Evolutionary conservation across 2,329 filamentous ascomycete species (phyloP).

Genomic region (Hypoxylon rubiginosum): DNA sequence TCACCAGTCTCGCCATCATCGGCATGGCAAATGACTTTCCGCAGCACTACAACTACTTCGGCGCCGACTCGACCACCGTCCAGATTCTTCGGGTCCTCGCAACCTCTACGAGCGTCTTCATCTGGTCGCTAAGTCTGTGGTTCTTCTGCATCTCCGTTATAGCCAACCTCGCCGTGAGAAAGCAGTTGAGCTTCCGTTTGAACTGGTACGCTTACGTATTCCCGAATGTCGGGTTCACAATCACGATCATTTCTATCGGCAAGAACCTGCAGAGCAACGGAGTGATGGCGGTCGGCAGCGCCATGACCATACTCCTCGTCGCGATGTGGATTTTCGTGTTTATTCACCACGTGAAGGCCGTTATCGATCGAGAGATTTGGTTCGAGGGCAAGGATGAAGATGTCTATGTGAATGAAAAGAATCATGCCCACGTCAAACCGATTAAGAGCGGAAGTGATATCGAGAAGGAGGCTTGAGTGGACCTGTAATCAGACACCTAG

Average conservation of each 20-base stretch:
- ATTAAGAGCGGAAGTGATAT: constrained; percentile 29
- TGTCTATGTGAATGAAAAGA: constrained; percentile 42
- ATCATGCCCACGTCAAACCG: constrained; percentile 44
- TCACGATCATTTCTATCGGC: constrained; percentile 70
- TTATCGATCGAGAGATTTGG: constrained; percentile 65
- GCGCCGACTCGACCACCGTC: constrained; percentile 45
- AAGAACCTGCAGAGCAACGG: constrained; percentile 64
- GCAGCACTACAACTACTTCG: constrained; percentile 44
- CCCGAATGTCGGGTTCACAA: constrained; percentile 73
- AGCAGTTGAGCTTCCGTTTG: constrained; percentile 55
- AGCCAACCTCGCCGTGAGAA: constrained; percentile 48
- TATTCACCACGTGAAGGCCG: constrained; percentile 62
- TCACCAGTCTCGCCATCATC: constrained; percentile 61
- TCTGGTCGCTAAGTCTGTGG: constrained; percentile 64
- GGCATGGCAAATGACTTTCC: constrained; percentile 57
- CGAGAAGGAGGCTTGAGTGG: constrained; percentile 41
- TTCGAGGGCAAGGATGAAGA: constrained; percentile 74
- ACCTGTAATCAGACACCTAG: background rate
- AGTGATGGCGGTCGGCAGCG: constrained; percentile 67
- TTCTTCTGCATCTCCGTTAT: constrained; percentile 59
- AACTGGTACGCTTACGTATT: constrained; percentile 77
- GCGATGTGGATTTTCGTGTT: constrained; percentile 68
- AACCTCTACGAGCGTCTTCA: constrained; percentile 58
- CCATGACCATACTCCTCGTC: constrained; percentile 68
- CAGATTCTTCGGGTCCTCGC: constrained; percentile 57